phyloP scores from a whole-genome alignment of 208 protist species.

The Jaenimonas drosophilae region DNA sequence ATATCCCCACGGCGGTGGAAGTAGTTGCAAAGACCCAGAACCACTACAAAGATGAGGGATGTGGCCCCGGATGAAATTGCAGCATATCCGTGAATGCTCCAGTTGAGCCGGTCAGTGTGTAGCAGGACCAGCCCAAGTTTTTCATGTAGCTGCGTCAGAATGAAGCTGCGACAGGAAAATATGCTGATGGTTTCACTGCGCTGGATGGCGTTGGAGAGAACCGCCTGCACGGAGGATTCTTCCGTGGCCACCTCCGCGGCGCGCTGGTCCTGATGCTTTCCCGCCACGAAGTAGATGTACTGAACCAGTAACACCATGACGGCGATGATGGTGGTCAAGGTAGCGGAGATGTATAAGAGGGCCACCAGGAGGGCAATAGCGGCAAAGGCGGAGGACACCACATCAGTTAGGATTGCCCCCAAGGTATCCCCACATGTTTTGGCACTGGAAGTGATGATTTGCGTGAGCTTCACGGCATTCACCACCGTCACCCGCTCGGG shows the following conservation, averaged over 20 bases:
- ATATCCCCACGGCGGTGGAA: slow-evolving; percentile 38
- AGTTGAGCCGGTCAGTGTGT: slow-evolving; percentile 23
- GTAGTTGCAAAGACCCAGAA: slow-evolving; percentile 46
- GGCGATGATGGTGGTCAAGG: slow-evolving; percentile 37
- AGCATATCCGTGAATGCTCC: slow-evolving; percentile 52
- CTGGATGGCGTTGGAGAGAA: slow-evolving; percentile 46
- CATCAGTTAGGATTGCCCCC: slow-evolving; percentile 46
- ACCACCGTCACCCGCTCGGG: slow-evolving; percentile 41
- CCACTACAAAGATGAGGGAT: slow-evolving; percentile 52
- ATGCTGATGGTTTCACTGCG: slow-evolving; percentile 57
- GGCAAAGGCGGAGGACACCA: slow-evolving; percentile 21
- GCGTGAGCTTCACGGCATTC: slow-evolving; percentile 33
- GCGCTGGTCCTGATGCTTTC: slow-evolving; percentile 13
- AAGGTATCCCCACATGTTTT: slow-evolving; percentile 20
- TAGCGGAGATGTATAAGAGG: slow-evolving; percentile 46
- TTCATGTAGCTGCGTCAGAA: slow-evolving; percentile 21
- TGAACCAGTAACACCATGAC: slow-evolving; percentile 29
- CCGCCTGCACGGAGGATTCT: slow-evolving; percentile 33
- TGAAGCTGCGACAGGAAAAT: slow-evolving; percentile 39
- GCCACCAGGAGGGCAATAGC: slow-evolving; percentile 14
- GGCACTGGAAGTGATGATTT: slow-evolving; percentile 33
- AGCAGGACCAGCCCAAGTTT: slow-evolving; percentile 11
- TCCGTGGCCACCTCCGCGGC: slow-evolving; percentile 19
- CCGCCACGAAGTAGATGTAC: slow-evolving; percentile 32
- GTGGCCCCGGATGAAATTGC: slow-evolving; percentile 39